A percentile compares a stretch with the other conserved stretches of the same genome.
phyloP scores from a whole-genome alignment of 257 asterid genomes.

The Solanum gandarillasii region DNA sequence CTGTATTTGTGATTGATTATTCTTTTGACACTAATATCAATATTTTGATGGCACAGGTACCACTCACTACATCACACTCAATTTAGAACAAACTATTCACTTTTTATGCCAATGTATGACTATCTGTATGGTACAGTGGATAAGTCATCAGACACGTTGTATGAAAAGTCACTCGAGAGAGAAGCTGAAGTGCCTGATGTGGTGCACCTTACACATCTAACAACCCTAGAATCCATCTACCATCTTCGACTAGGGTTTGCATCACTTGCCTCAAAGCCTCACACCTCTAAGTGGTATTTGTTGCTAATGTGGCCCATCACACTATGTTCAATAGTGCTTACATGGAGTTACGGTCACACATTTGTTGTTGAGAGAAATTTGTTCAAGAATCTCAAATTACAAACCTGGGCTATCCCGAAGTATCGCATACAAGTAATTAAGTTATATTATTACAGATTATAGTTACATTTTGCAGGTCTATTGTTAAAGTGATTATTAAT shows the following conservation, averaged over 20 bases:
- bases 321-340: slow-evolving; percentile 46
- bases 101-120: slow-evolving; percentile 30
- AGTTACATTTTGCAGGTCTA: not conserved
- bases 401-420: slow-evolving; percentile 76
- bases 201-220: slow-evolving; percentile 40
- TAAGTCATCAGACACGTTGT: slow-evolving; percentile 8
- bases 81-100: slow-evolving; percentile 23
- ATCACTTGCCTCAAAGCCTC: slow-evolving; percentile 54
- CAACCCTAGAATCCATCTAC: slow-evolving; percentile 27
- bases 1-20: not conserved
- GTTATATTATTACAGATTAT: not conserved
- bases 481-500: not conserved
- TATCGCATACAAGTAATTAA: slow-evolving; percentile 50
- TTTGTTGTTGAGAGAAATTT: slow-evolving; percentile 59
- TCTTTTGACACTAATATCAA: not conserved
- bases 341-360: slow-evolving; percentile 43
- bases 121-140: slow-evolving; percentile 19
- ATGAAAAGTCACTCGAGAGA: slow-evolving; percentile 30
- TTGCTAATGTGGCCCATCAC: slow-evolving; percentile 86
- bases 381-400: slow-evolving; percentile 51
- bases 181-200: slow-evolving; percentile 56
- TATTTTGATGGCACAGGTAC: slow-evolving; percentile 6
- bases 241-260: slow-evolving; percentile 65
- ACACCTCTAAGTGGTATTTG: slow-evolving; percentile 47
- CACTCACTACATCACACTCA: slow-evolving; percentile 36